Evolutionary conservation across 225 moss, liverwort and hornwort species (phyloP), one percentile per base, ranked within the genome.

Genomic region (Marchantia paleacea): DNA sequence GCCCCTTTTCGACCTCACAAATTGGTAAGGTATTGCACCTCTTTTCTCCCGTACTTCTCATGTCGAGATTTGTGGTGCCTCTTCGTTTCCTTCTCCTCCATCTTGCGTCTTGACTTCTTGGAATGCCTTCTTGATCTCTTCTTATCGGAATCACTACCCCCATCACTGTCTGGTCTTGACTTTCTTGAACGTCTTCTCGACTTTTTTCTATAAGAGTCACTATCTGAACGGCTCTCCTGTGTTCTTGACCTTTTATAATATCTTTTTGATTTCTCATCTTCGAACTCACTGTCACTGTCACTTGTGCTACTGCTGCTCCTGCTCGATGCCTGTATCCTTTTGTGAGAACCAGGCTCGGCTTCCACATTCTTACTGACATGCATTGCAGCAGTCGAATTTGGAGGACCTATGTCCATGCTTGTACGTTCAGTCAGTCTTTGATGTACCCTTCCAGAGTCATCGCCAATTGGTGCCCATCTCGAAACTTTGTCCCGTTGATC

Each of bases 41-140:
- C 48, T 48, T 55, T 79, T n/a, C 79, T 55, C 39, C 29, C 70
- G 47, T 48, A 67, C 69, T 70, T 79, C 48, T 79, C 79, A 30
- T 57, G 79, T 54, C 69, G 79, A 52, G n/a, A 29, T 71, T 48
- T 79, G 55, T 22, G 53, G 8, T 70, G 69, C 55, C 69, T 30
- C 39, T 24, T 79, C 24, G 68, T 12, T 6, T 57, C 79, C 79
- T 70, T 79, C 26, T 49, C 68, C 11, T 69, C 69, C 79, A 14
- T 57, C 47, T 13, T 0, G 4, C 75, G 75, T n/a, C n/a, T 18
- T 79, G 69, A 69, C 30, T 48, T 30, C 39, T 48, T 69, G 51
- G 79, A 69, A 69, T 30, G 30, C 49, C 79, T 39, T 57, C n/a
- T 55, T 25, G 54, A 69, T 29, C 11, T 55, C 30, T 24, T 29